Evolutionary conservation across 164 flowering plant genomes (phyloP), one percentile per base, ranked within the genome.

Genomic region (Cinnamomum chago): DNA sequence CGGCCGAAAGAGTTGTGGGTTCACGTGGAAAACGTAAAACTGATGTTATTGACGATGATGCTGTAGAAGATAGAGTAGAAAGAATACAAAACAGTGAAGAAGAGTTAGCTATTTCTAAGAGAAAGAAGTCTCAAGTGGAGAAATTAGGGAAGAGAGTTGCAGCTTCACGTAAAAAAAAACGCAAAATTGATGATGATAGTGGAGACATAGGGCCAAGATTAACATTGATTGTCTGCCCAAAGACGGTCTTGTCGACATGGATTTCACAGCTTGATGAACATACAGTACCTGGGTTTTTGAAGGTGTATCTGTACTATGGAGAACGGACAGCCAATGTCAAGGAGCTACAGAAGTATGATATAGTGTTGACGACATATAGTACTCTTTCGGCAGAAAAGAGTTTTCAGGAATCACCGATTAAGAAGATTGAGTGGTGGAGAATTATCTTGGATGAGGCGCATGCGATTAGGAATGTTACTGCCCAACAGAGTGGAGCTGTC

Each of bases 361-460:
- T 95, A 25, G 97, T 95, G 11, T 82, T 95, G 79, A 95, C 99
- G 1, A 88, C 97, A 0, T 95, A 95, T 75, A 84, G 84, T 79
- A 93, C 89, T 58, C 75, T 95, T 71, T 87, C 90, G 58, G 67
- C 77, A 71, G 99, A 95, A 67, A 77, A 52, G 13, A 6, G 73
- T 10, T 73, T 24, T 69, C 4, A 5, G 0, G 75, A 72, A 2
- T 90, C 96, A 28, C 97, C 97, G 15, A 64, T 90, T 27, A 84
- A 86, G 70, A 79, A 83, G 84, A 81, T 90, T 11, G 88, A 88
- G 76, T 93, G 99, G 99, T 83, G 90, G 80, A 79, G 99, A 58
- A 85, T 95, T 67, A 90, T 95, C 71, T 81, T 95, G 77, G 99
- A 95, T 79, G 97, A 95, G 86, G 99, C 96, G 18, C 99, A 95